These are phyloP conservation scores for Pleurotus tuoliensis DNA, from an alignment of 768 basidiomycete species.

Conservation along the genomic window DNA sequence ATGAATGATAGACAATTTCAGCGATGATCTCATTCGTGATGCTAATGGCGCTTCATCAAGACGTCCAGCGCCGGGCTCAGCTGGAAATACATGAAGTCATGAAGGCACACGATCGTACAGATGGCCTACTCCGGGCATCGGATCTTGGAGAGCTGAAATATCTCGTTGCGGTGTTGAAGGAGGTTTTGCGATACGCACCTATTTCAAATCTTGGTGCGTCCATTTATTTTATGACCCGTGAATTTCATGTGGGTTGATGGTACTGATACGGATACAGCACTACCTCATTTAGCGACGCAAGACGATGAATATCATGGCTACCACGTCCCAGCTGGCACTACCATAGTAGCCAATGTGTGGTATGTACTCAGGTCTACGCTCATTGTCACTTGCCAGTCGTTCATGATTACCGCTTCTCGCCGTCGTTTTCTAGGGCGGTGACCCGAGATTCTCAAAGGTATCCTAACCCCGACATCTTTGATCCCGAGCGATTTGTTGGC, in stretches of 20 bases:
- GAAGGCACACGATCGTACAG: not conserved
- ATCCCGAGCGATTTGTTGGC: constrained; percentile 31
- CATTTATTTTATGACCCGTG: not conserved
- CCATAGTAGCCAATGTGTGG: constrained; percentile 46
- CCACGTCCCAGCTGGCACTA: constrained; percentile 40
- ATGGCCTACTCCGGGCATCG: constrained; percentile 24
- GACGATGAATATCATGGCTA: constrained; percentile 45
- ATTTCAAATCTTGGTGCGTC: constrained; percentile 35
- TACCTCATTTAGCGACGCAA: constrained; percentile 36
- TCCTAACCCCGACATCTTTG: constrained; percentile 35
- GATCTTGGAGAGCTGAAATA: constrained; percentile 26
- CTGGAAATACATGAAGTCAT: constrained; percentile 32
- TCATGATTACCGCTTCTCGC: not conserved
- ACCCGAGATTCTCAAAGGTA: constrained; percentile 37
- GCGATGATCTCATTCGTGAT: constrained; percentile 42
- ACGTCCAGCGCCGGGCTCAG: constrained; percentile 34
- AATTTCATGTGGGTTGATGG: not conserved
- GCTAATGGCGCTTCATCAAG: constrained; percentile 44
- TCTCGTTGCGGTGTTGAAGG: constrained; percentile 34
- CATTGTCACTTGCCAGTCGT: too few species aligned
- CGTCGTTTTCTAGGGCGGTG: constrained; percentile 31
- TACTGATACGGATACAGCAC: constrained; percentile 20
- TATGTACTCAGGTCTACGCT: constrained; percentile 12
- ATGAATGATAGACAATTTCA: constrained; percentile 38
- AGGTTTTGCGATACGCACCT: constrained; percentile 36